Evolutionary conservation across 2,329 filamentous ascomycete species (phyloP), one percentile per base, ranked within the genome.

Genomic region (Diaporthe sp.): DNA sequence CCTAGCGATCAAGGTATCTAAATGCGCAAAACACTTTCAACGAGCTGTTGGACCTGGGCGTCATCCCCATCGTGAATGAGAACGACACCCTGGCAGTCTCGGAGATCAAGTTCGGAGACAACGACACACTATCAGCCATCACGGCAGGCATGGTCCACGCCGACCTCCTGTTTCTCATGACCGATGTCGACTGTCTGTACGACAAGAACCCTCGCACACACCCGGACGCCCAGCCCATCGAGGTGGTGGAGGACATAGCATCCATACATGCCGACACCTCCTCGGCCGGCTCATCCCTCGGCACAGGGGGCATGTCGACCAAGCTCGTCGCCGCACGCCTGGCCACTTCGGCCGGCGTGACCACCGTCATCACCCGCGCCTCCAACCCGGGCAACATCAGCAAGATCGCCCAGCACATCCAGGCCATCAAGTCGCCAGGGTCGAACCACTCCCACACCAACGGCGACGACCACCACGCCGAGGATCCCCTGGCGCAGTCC

Each of bases 101-200:
- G 59, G 97, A 99, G 89, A 99, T 99, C 86, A 98, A 98, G 88
- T 99, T 99, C 82, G 97, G 97, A 79, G 97, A 99, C 88, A 99
- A 99, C 81, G 97, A 99, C 84, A 99, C 97, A 2, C 88, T 99
- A 62, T 98, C 95, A 17, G 97, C 97, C 74, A 98, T 99, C 79
- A 98, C 97, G 0, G 95, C 97, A 1, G 97, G 94, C 79, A 98
- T 98, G 95, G 94, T 98, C 28, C 95, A 98, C 81, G 97, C 97
- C 69, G 96, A 99, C 81, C 95, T 98, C 80, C 89, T 99, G 13
- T 99, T 99, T 85, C 89, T 99, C 78, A 98, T 99, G 97, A 99
- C 97, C 1, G 97, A 99, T 82, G 97, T 99, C 65, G 97, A 99
- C 83, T 98, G 96, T 82, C 88, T 99, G 17, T 99, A 99, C 84